Evolutionary conservation across 768 basidiomycete species (phyloP).

Genomic region (Strobilomyces echinocephalus): DNA sequence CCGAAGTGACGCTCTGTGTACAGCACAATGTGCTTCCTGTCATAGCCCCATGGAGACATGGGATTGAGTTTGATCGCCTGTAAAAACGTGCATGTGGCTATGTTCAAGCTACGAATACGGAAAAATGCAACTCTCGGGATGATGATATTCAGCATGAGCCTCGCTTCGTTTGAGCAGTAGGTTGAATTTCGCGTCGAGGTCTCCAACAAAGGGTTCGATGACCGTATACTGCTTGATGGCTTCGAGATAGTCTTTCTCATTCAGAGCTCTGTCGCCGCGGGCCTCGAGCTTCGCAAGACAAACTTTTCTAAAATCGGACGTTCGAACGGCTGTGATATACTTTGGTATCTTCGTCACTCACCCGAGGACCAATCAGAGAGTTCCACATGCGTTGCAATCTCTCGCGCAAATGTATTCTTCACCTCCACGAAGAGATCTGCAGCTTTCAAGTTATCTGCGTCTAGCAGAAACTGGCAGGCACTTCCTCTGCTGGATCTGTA

Average conservation of each 20-base stretch:
- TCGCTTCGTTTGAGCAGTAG: slow-evolving; percentile 15
- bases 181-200: not conserved
- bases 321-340: too few relatives aligned
- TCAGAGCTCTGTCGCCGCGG: slow-evolving; percentile 8
- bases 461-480: slow-evolving; percentile 7
- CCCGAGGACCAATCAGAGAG: slow-evolving; percentile 14
- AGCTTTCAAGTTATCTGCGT: not conserved
- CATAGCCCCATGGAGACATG: slow-evolving; percentile 15
- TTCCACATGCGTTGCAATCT: slow-evolving; percentile 11
- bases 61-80: slow-evolving; percentile 14
- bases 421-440: slow-evolving; percentile 10
- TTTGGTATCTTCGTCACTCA: not conserved
- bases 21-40: slow-evolving; percentile 11
- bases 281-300: slow-evolving; percentile 8
- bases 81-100: not conserved
- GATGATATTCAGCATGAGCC: not conserved
- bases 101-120: not conserved
- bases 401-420: slow-evolving; percentile 4
- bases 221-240: slow-evolving; percentile 17
- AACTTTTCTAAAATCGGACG: slow-evolving; percentile 2
- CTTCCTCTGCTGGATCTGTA: slow-evolving; percentile 14
- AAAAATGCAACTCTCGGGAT: not conserved
- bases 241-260: not conserved
- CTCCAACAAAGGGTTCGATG: slow-evolving; percentile 6
- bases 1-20: not conserved